These are phyloP conservation scores for Colletotrichum kahawae DNA, from an alignment of 2,329 filamentous ascomycete species.

Conservation along the genomic window DNA sequence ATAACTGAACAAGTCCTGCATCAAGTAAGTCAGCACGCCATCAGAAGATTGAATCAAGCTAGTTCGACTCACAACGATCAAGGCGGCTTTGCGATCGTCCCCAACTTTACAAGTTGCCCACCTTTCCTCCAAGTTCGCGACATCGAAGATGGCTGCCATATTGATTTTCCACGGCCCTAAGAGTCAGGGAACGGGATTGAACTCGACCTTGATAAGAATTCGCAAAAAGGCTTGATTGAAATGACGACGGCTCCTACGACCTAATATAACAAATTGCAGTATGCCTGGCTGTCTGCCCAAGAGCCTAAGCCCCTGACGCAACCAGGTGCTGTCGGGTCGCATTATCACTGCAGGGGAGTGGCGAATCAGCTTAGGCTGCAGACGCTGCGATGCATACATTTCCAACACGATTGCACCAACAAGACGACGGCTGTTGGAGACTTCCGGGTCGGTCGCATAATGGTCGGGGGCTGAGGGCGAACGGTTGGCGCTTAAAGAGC, in stretches of 20 bases:
- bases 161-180: neutral
- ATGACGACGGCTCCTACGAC: accelerated
- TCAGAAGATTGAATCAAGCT: neutral
- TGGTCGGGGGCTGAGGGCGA: neutral
- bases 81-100: neutral
- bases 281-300: neutral
- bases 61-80: neutral
- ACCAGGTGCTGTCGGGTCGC: neutral
- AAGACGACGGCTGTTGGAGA: neutral
- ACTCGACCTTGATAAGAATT: accelerated
- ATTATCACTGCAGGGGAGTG: neutral
- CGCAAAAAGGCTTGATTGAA: neutral
- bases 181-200: accelerated
- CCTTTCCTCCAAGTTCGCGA: neutral
- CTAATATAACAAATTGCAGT: neutral
- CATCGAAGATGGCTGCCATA: neutral
- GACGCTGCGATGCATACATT: neutral
- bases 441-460: neutral
- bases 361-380: neutral
- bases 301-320: neutral
- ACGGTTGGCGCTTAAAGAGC: neutral
- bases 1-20: neutral
- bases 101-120: neutral
- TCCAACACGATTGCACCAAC: neutral
- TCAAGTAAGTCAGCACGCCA: too few relatives aligned